Percentiles rank a stretch among this genome's conserved stretches.
Conservation (phyloP, 1,284 basidiomycete genomes). For the Apiotrichum sp. region DNA sequence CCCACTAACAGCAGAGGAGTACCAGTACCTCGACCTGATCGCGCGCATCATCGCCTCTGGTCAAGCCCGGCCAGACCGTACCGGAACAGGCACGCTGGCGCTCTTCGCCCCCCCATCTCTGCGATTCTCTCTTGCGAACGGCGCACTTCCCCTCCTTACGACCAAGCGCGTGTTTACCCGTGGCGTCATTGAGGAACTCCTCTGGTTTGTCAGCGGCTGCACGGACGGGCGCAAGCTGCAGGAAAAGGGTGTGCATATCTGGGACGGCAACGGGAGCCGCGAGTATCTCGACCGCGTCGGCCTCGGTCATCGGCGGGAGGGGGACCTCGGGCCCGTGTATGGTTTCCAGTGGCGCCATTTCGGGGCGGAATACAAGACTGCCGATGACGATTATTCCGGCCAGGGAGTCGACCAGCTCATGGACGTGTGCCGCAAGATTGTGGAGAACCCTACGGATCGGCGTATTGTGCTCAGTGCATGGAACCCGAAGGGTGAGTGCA, state of each 20-base stretch:
- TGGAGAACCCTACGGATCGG: conserved; percentile 85
- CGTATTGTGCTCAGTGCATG: conserved; percentile 94
- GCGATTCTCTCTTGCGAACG: conserved; percentile 72
- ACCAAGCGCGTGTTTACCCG: conserved; percentile 92
- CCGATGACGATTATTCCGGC: conserved; percentile 74
- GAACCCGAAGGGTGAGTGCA: conserved; percentile 80
- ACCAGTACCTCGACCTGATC: conserved; percentile 80
- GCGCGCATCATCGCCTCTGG: conserved; percentile 66
- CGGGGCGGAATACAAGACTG: conserved; percentile 79
- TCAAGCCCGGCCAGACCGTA: conserved; percentile 74
- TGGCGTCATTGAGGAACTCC: conserved; percentile 86
- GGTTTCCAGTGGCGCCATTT: conserved; percentile 99
- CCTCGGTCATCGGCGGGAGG: conserved; percentile 73
- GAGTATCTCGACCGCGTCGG: conserved; percentile 82
- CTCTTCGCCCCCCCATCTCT: conserved; percentile 85
- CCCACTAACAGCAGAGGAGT: conserved; percentile 56
- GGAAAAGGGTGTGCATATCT: conserved; percentile 86
- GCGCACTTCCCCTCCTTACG: conserved; percentile 78
- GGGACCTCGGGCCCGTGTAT: conserved; percentile 93
- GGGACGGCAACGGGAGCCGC: conserved; percentile 92
- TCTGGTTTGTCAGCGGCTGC: conserved; percentile 87
- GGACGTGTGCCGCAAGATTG: conserved; percentile 87
- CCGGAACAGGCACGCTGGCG: conserved; percentile 84
- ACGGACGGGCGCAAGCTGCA: conserved; percentile 78
- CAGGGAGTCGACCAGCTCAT: conserved; percentile 89